Evolutionary conservation across 1,284 basidiomycete species (phyloP), one percentile per base, ranked within the genome.

Genomic region (Cutaneotrichosporon sp.): DNA sequence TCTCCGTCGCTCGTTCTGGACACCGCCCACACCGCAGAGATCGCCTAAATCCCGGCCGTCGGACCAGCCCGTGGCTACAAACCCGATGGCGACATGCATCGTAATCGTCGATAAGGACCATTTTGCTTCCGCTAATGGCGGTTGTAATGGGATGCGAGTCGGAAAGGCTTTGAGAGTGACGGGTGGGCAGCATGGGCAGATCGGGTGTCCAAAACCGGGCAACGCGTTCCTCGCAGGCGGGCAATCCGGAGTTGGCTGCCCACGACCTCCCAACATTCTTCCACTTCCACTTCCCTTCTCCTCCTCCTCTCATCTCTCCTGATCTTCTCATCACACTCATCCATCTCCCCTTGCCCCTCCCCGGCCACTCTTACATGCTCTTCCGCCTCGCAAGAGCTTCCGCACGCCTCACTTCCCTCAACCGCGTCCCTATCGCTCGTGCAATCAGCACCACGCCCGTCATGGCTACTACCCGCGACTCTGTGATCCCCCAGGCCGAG

Each of bases 401-500:
- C 47, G 31, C 47, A n/a, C 25, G 27, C 25, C 25, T 50, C 56
- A 50, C 25, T 45, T 24, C 34, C n/a, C 29, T 24, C 51, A 43
- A 20, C 14, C 51, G n/a, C 7, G 20, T 18, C 55, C 11, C 33
- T n/a, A 34, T 52, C 27, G 16, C 60, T 25, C 57, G 60, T 36
- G 45, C 54, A 2, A 31, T 63, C 50, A 49, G 58, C 61, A 33
- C 56, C 10, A 49, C 67, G 3, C 20, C 59, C 64, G 67, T 51
- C 54, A 74, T 74, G 72, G 61, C 71, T 25, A 69, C 65, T 22
- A 60, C 65, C 43, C 47, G 47, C 36, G 60, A 67, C 51, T 67
- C 73, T 2, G 58, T 57, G 49, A 68, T 78, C 64, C 72, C 73
- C 57, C 76, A 72, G 67, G 69, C 76, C 46, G 53, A 73, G 58